phyloP scores from a whole-genome alignment of 2,329 filamentous ascomycete genomes.

The Aspergillus unguis region DNA sequence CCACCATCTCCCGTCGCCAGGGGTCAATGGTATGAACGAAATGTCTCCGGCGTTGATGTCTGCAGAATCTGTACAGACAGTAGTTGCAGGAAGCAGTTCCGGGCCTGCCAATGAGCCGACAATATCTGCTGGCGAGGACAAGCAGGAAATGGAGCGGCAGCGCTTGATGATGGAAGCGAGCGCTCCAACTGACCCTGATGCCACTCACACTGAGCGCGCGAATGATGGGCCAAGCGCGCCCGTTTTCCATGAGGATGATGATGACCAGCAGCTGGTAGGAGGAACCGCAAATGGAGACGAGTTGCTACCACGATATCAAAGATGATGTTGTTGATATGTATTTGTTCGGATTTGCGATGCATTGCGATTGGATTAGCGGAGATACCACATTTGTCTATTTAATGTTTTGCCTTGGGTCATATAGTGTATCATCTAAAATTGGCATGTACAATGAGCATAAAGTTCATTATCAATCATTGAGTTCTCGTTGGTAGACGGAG shows the following conservation, averaged over 20 bases:
- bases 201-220: conserved; percentile 3
- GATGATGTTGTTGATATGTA: conserved; percentile 23
- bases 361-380: conserved; percentile 29
- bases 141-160: conserved; percentile 70
- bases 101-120: conserved; percentile 40
- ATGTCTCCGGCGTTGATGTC: conserved; percentile 26
- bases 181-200: conserved; percentile 47
- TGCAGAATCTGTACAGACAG: conserved; percentile 31
- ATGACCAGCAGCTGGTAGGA: conserved; percentile 48
- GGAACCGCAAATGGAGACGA: conserved; percentile 38
- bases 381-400: conserved; percentile 31
- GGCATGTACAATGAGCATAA: too few species aligned
- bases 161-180: conserved; percentile 63
- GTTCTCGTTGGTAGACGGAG: not conserved
- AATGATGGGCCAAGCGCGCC: conserved; percentile 54
- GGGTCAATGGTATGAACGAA: conserved; percentile 17
- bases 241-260: conserved; percentile 56
- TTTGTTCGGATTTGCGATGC: conserved; percentile 23
- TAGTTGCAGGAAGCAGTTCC: conserved; percentile 34
- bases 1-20: conserved; percentile 26
- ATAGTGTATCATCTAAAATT: not conserved
- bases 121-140: conserved; percentile 60
- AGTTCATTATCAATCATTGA: too few species aligned
- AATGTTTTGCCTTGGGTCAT: conserved; percentile 8
- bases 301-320: conserved; percentile 45